Base-by-base conservation (phyloP, 345 rosid genomes). In the Pugionium cornutum region DNA sequence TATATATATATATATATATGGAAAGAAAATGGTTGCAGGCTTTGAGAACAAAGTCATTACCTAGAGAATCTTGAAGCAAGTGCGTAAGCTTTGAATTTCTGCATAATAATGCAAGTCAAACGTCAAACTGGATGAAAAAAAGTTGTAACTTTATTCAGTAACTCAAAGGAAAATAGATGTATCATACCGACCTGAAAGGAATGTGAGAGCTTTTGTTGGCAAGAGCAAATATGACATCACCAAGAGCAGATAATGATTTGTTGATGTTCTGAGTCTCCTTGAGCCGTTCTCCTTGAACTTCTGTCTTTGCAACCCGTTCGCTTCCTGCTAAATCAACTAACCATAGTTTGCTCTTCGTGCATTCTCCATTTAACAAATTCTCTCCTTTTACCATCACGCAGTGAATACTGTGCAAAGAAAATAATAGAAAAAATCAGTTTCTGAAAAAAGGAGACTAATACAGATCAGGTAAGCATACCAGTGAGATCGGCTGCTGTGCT, bases 31-130 rank as follows among this genome's bases (percentile, higher is more conserved):
- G 32, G 43, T 34, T 58, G 27, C 56, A n/a, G 18, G 44, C 42
- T 6, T 26, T 9, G 25, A 55, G 18, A 29, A 32, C 47, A 63
- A 40, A 45, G 39, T 61, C 27, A 46, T 46, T 77, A 89, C 98
- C 98, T 70, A 94, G 73, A 75, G 97, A 94, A 63, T 89, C 97
- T 76, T 94, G 99, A 79, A 94, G 99, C 80, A 89, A 77, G 70
- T 89, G 97, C 2, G 99, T 89, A 62, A 94, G 99, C 84, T 89
- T 94, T 68, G 99, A 94, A 75, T 94, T 94, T 83, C 99, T 94
- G 73, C 85, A 79, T n/a, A 31, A 30, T 28, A 59, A 61, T 48
- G 67, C 52, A 67, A 51, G 63, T 26, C 27, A 62, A 55, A 10
- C 2, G 50, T 68, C 26, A 63, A 7, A 37, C 42, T 63, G 37